Base-by-base conservation (phyloP, 371 early-diverging fungal species). In the Vairimorpha apis region DNA sequence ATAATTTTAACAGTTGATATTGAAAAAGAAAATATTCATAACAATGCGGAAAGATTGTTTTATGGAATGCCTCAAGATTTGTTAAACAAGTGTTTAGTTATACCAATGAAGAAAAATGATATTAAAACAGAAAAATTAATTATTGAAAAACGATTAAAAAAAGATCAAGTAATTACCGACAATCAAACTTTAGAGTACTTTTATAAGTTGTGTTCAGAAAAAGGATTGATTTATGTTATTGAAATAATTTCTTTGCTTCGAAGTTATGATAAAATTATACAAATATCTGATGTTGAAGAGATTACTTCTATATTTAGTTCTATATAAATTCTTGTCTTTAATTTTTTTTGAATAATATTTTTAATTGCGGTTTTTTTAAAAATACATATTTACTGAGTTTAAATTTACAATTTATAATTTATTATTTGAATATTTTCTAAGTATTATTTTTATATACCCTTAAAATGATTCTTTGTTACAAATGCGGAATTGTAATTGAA, bases 401-500 rank as follows among this genome's bases (percentile, higher is more conserved):
- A n/a, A n/a, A n/a, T n/a, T n/a, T n/a, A n/a, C 41, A 41, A 41
- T 41, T 10, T 41, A 41, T 41, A 10, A 41, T 10, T 7, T 41
- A 16, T 41, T 41, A 41, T 16, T 41, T 7, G 16, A 62, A 63
- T 63, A 63, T 35, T 18, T 55, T 63, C 5, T 29, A 25, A 23
- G 12, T 56, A 29, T 8, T 25, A 12, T 63, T 64, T 56, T 56
- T 68, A 41, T 32, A 59, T 25, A 27, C 4, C 75, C 64, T 27
- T 49, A 35, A 47, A 60, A 74, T 74, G 74, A 79, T 81, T 75
- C 87, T 95, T 67, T 97, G 97, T 83, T 95, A 95, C 79, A 89
- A 90, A 74, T 97, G 97, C 85, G 97, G 96, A 79, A 88, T 89
- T 16, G 87, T 90, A 12, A 95, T 95, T 76, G 88, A 91, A 43